These are phyloP conservation scores for Paracoccidioides lutzii DNA, from an alignment of 2,329 filamentous ascomycete species.

Conservation along the genomic window DNA sequence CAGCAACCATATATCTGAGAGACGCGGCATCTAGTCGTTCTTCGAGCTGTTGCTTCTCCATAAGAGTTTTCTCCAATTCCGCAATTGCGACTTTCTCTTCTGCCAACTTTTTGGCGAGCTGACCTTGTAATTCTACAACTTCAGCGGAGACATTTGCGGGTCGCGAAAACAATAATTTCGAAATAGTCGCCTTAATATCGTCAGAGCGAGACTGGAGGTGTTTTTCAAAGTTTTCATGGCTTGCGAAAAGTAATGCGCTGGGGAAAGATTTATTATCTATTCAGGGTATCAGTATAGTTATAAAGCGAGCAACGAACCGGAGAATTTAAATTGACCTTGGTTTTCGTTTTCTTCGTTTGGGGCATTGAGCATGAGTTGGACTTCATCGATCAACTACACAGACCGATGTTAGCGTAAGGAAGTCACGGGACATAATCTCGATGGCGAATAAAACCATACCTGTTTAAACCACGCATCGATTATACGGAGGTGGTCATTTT, in stretches of 20 bases:
- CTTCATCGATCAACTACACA: constrained; percentile 33
- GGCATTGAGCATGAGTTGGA: constrained; percentile 30
- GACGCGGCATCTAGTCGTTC: constrained; percentile 81
- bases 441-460: constrained; percentile 40
- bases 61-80: constrained; percentile 59
- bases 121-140: constrained; percentile 57
- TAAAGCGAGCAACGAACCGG: neutral
- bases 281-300: neutral
- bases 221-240: constrained; percentile 54
- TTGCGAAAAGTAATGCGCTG: constrained; percentile 42
- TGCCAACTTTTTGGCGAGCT: constrained; percentile 62
- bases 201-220: constrained; percentile 67
- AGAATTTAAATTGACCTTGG: constrained; percentile 6
- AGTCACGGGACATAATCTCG: neutral
- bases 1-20: constrained; percentile 82
- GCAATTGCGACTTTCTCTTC: constrained; percentile 69
- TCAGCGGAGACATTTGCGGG: constrained; percentile 46
- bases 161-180: constrained; percentile 53
- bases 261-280: constrained; percentile 27
- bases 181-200: constrained; percentile 61
- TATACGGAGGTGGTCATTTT: constrained; percentile 84
- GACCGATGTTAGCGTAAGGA: constrained; percentile 3
- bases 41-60: constrained; percentile 73
- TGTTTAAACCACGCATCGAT: constrained; percentile 92
- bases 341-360: constrained; percentile 13